Conservation (phyloP, 768 basidiomycete genomes). For the Daedaleopsis sinensis region DNA sequence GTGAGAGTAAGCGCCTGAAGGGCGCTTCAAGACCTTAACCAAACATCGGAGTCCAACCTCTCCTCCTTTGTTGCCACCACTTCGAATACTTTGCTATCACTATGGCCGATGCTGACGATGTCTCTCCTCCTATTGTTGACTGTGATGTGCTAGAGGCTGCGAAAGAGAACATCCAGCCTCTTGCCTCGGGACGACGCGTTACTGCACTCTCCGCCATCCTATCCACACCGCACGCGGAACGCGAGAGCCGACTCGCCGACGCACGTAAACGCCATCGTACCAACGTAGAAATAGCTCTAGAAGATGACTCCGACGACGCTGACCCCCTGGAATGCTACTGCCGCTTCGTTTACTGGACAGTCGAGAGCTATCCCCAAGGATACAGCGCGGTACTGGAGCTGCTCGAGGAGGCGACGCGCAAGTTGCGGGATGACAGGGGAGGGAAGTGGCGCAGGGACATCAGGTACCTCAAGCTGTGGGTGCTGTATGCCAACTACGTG, state of each 20-base stretch:
- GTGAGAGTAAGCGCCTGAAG: not conserved
- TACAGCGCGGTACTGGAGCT: conserved; percentile 90
- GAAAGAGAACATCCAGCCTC: conserved; percentile 87
- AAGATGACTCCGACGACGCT: conserved; percentile 68
- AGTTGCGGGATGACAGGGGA: conserved; percentile 75
- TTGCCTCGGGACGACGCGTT: conserved; percentile 77
- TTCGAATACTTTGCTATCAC: not conserved
- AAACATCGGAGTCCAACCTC: not conserved
- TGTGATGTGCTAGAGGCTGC: conserved; percentile 81
- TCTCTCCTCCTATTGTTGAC: conserved; percentile 61
- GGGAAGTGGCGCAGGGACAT: conserved; percentile 78
- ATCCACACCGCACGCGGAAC: conserved; percentile 74
- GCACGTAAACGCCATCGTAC: conserved; percentile 69
- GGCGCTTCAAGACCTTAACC: not conserved
- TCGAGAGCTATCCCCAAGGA: conserved; percentile 94
- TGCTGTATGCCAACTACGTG: conserved; percentile 90
- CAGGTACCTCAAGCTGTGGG: conserved; percentile 92
- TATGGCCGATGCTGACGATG: conserved; percentile 34
- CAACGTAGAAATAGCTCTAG: conserved; percentile 71
- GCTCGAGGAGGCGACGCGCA: conserved; percentile 88
- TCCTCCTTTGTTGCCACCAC: not conserved
- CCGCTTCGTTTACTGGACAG: conserved; percentile 86
- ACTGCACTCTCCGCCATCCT: conserved; percentile 76
- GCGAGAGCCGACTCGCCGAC: conserved; percentile 68
- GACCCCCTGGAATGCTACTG: conserved; percentile 88